A percentile compares a stretch with the other conserved stretches of the same genome.
Evolutionary conservation across 2,329 filamentous ascomycete genomes (phyloP).

Genomic region (Salinomyces thailandicus): DNA sequence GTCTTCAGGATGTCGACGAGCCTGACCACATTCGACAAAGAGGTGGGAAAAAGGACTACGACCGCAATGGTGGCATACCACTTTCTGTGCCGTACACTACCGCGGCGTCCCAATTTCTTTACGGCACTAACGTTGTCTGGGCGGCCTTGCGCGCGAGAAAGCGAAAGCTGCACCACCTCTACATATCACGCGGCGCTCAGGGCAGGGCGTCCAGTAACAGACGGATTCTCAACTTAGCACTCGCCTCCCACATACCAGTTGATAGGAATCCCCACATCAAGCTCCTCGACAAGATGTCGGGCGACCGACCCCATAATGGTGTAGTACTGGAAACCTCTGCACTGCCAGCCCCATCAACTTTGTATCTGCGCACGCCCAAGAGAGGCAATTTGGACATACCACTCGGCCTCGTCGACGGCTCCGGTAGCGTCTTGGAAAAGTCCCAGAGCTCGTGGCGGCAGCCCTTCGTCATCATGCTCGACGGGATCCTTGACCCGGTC

Average conservation of each 20-base stretch:
- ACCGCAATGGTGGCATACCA: constrained; percentile 24
- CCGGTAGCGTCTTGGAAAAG: constrained; percentile 40
- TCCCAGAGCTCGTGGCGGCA: constrained; percentile 40
- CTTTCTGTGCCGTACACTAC: constrained; percentile 59
- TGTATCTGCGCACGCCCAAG: constrained; percentile 24
- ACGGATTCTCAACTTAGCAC: constrained; percentile 15
- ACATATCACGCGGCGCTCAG: constrained; percentile 39
- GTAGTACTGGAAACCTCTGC: constrained; percentile 79
- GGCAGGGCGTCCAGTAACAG: not conserved
- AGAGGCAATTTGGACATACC: constrained; percentile 21
- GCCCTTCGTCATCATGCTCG: constrained; percentile 63
- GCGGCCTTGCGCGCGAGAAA: constrained; percentile 61
- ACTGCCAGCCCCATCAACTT: constrained; percentile 48
- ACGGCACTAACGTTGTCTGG: constrained; percentile 69
- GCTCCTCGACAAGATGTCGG: constrained; percentile 67
- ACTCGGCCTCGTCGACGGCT: constrained; percentile 62
- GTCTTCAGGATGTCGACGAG: too few relatives aligned
- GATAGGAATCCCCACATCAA: constrained; percentile 37
- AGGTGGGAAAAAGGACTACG: too few relatives aligned
- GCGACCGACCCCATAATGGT: constrained; percentile 78
- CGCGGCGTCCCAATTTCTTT: constrained; percentile 83
- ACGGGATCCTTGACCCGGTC: constrained; percentile 67
- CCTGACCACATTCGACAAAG: too few relatives aligned
- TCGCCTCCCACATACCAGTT: constrained; percentile 42
- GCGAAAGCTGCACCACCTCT: constrained; percentile 73